Evolutionary conservation across 1,284 basidiomycete species (phyloP), one percentile per base, ranked within the genome.

Genomic region (Meripilus lineatus): DNA sequence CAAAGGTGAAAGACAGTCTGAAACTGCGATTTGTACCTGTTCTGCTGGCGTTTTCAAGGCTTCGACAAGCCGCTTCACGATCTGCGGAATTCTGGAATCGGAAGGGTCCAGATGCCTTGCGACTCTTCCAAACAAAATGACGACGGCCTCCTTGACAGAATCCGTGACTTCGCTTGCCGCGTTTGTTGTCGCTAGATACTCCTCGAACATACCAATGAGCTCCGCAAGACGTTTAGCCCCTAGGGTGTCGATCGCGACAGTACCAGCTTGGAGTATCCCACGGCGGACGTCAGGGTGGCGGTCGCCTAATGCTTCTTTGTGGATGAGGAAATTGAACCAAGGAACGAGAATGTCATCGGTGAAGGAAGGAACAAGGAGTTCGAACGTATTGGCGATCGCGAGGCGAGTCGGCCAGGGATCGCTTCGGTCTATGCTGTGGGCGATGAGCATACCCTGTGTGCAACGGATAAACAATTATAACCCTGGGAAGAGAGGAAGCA

Each of bases 41-140:
- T 99, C 96, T 1, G 93, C 85, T 0, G 96, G 96, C 0, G 94
- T 99, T 66, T 89, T 89, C 50, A 99, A 74, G 1, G 95, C 92
- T 20, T 91, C 89, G 5, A 96, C 79, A 17, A 99, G 73, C n/a
- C 93, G 76, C 50, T 93, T 84, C 7, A 98, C 86, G 49, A 98
- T 90, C n/a, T 69, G 65, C 0, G 89, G 85, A 36, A 96, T 80
- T 1, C 92, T 82, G 11, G 71, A 49, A 61, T 96, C 93, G 1
- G 77, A 76, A 5, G 81, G 66, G 33, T 89, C 81, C 26, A 99
- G 74, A 66, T 99, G 94, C 17, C 89, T 76, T 6, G 95, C 96
- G 3, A 94, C 81, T 22, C 94, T 85, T 50, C 96, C 96, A 51
- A 98, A 91, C 13, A 99, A 74, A 56, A 99, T 93, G 47, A 99